Evolutionary conservation across 768 basidiomycete genomes (phyloP), one percentile per base, ranked within the genome.

Genomic region (Boletus tylopilopsis): DNA sequence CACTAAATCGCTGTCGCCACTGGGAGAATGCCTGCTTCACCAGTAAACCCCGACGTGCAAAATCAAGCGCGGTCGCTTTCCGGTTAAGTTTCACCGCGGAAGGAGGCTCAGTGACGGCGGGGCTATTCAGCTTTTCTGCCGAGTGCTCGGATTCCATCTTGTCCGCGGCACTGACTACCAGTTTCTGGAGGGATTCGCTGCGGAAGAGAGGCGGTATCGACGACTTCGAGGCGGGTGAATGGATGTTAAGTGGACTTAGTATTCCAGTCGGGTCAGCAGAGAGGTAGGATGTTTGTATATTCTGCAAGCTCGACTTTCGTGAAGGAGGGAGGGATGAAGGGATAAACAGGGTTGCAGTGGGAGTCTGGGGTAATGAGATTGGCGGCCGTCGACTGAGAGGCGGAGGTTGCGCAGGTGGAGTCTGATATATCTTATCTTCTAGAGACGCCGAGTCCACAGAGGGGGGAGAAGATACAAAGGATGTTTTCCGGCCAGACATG

Each of bases 1-100:
- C 76, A 1, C 66, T 66, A 9, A 74, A 54, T 39, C 71, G 71
- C 53, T 74, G 64, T 55, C 72, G 60, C 84, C 84, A 85, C 32
- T 51, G 61, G 37, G 58, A 57, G 50, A 81, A 79, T 30, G 58
- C 68, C 30, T 64, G 57, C 53, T 71, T 76, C 30, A 83, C 72
- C 24, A 74, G 46, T 21, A 59, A 50, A 23, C 74, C 66, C 46
- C 67, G 71, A 39, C 68, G 71, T 19, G 62, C 64, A 59, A 83
- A 82, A 4, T 60, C 60, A 16, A 71, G 42, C 7, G 77, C 79
- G 46, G 64, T 71, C 45, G 66, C 68, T 49, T 74, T 64, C 60
- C 58, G 36, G 33, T 36, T 45, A 8, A 58, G 60, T 24, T 60
- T 64, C 36, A 56, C 35, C 23, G 16, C 29, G 1, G 45, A 41